Conservation (phyloP, 139 green algal species). For the Asterochloris sp. region DNA sequence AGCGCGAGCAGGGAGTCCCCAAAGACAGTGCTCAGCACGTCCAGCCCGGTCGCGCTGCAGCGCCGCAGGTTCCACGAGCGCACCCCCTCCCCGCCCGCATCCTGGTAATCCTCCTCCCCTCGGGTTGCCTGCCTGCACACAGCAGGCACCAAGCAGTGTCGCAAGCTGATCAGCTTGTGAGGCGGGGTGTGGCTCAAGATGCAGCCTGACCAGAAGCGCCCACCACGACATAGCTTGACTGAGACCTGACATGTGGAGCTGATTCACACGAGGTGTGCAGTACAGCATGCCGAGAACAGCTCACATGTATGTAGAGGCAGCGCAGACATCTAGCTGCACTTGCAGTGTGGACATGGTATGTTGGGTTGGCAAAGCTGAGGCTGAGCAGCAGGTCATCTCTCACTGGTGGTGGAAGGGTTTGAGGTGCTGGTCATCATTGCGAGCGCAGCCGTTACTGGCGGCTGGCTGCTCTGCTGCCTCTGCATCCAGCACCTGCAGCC, state of each 20-base stretch:
- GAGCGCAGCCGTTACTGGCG: background rate
- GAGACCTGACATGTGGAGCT: background rate
- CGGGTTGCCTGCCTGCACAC: constrained; percentile 24
- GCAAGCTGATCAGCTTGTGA: background rate
- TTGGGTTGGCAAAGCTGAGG: background rate
- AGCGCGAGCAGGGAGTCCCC: constrained; percentile 87
- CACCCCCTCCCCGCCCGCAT: constrained; percentile 30
- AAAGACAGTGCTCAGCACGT: constrained; percentile 78
- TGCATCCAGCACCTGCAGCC: constrained; percentile 34
- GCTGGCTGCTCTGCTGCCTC: constrained; percentile 59
- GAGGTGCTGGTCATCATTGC: constrained; percentile 66
- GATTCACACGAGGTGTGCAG: background rate
- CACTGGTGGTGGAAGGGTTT: constrained; percentile 48
- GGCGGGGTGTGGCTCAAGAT: background rate
- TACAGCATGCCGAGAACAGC: background rate
- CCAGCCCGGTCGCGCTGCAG: constrained; percentile 82
- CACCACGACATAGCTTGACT: background rate
- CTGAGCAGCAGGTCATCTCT: background rate
- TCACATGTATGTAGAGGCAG: background rate
- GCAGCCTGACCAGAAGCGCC: background rate
- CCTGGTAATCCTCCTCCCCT: constrained; percentile 55
- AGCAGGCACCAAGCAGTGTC: background rate
- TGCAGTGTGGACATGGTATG: background rate
- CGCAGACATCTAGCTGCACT: background rate
- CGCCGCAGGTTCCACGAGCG: constrained; percentile 88